A percentile compares a stretch with the other conserved stretches of the same genome.
These are phyloP conservation scores for Colletotrichum kahawae DNA, from an alignment of 2,329 filamentous ascomycete species.

Conservation along the genomic window DNA sequence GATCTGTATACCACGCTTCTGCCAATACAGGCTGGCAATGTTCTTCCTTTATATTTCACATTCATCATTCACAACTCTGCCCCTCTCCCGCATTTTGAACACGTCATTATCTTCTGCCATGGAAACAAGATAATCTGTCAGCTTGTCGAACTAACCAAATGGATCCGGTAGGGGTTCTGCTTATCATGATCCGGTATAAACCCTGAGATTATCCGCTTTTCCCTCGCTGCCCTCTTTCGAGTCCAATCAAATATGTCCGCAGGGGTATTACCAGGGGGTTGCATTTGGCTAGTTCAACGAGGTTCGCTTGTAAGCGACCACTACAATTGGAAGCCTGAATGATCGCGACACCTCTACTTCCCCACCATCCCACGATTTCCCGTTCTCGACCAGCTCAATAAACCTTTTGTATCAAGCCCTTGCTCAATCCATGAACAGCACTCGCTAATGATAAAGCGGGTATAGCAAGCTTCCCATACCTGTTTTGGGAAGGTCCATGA, in stretches of 20 bases:
- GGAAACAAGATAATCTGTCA: too few species aligned
- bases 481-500: not conserved
- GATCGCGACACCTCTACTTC: not conserved
- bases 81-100: not conserved
- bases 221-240: not conserved
- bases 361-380: not conserved
- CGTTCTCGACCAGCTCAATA: not conserved
- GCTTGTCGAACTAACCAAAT: not conserved
- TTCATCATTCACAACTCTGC: not conserved
- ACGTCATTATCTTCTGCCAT: not conserved
- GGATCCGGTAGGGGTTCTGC: not conserved
- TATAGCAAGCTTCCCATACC: too few species aligned
- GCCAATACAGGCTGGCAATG: not conserved
- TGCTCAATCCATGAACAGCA: accelerated
- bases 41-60: not conserved
- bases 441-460: not conserved
- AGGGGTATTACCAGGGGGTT: not conserved
- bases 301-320: not conserved
- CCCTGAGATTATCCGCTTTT: not conserved
- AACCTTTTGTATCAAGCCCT: not conserved
- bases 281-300: not conserved
- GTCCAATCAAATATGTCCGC: not conserved
- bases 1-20: not conserved
- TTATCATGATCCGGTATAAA: not conserved
- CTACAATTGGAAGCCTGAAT: not conserved